Evolutionary conservation across 2,329 filamentous ascomycete genomes (phyloP).

Genomic region (Parastagonospora nodorum): DNA sequence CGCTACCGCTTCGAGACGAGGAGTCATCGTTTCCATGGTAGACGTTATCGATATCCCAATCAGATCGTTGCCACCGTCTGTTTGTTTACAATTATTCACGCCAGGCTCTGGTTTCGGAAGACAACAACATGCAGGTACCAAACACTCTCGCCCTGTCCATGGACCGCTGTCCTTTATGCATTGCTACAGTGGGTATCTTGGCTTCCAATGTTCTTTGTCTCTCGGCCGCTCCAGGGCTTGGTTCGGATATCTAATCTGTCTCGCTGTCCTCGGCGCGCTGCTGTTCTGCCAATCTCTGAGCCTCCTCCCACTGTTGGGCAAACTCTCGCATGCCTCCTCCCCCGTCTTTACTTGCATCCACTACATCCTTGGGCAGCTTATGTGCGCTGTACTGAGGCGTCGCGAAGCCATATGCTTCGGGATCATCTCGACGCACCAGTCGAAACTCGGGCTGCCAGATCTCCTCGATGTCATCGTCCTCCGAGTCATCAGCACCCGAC

Average conservation of each 20-base stretch:
- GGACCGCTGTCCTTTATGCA: not conserved
- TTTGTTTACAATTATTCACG: constrained; percentile 4
- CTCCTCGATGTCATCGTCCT: constrained; percentile 59
- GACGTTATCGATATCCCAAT: constrained; percentile 6
- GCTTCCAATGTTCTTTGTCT: not conserved
- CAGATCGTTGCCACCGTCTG: constrained; percentile 6
- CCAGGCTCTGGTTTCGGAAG: not conserved
- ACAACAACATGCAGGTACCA: constrained; percentile 1
- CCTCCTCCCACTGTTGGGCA: constrained; percentile 55
- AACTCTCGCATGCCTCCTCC: constrained; percentile 78
- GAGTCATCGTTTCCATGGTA: constrained; percentile 3
- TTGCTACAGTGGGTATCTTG: not conserved
- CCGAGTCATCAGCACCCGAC: constrained; percentile 28
- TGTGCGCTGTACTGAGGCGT: constrained; percentile 91
- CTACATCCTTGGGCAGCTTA: constrained; percentile 92
- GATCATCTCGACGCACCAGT: constrained; percentile 81
- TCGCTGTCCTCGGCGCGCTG: constrained; percentile 47
- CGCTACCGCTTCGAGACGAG: constrained; percentile 18
- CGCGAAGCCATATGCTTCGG: constrained; percentile 84
- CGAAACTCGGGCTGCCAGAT: constrained; percentile 76
- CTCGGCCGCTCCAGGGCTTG: not conserved
- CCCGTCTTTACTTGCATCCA: constrained; percentile 64
- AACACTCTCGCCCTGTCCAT: not conserved
- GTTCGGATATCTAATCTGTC: constrained; percentile 28
- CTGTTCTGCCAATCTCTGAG: constrained; percentile 48